These are phyloP conservation scores for Ophiosphaerella narmari DNA, from an alignment of 2,329 filamentous ascomycete species.

Conservation along the genomic window DNA sequence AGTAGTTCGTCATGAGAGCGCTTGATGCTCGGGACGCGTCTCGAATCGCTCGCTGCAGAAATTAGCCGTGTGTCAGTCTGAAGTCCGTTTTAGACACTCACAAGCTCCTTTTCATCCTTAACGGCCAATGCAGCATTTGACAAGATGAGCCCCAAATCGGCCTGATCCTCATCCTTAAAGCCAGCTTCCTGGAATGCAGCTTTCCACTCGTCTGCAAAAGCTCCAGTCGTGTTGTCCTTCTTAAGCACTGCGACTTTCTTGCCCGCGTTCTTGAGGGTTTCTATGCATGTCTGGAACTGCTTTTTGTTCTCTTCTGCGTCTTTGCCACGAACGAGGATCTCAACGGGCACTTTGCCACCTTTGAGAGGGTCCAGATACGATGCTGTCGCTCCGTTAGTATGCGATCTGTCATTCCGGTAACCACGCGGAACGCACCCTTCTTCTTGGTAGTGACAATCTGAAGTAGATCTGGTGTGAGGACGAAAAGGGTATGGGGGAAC, in stretches of 20 bases:
- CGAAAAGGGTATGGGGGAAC: constrained; percentile 92
- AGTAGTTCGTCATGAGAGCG: constrained; percentile 92
- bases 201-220: constrained; percentile 97
- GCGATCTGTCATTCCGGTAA: background rate
- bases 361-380: constrained; percentile 92
- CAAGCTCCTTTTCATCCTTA: constrained; percentile 92
- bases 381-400: constrained; percentile 60
- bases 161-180: constrained; percentile 84
- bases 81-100: constrained; percentile 39
- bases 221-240: constrained; percentile 83
- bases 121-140: constrained; percentile 84
- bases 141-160: constrained; percentile 81
- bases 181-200: constrained; percentile 72
- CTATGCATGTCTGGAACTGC: constrained; percentile 81
- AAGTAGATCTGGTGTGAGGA: constrained; percentile 84
- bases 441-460: constrained; percentile 96
- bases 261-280: constrained; percentile 84
- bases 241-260: constrained; percentile 87
- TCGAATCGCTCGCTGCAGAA: constrained; percentile 75
- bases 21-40: constrained; percentile 94
- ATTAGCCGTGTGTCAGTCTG: constrained; percentile 7
- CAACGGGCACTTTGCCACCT: constrained; percentile 87
- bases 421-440: constrained; percentile 68
- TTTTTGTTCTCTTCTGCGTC: constrained; percentile 90
- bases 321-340: constrained; percentile 90